Evolutionary conservation across 768 basidiomycete species (phyloP), one percentile per base, ranked within the genome.

Genomic region (Pisolithus microcarpus): DNA sequence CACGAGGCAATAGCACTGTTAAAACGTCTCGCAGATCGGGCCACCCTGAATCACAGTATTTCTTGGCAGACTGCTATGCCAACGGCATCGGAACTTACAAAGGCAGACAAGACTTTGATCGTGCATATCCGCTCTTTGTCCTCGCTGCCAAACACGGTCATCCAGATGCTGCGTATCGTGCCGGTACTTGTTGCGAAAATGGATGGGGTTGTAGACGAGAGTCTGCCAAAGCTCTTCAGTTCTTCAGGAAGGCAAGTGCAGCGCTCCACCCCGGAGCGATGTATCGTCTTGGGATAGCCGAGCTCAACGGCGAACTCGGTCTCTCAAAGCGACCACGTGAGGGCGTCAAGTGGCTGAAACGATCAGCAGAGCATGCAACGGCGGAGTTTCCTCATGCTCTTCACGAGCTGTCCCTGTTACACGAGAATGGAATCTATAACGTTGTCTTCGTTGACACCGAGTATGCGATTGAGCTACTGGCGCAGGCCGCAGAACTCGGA

Each of bases 341-440:
- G 66, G 96, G 96, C 52, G 91, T 98, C 58, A 96, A 96, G 72
- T 98, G 94, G 93, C 80, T 99, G 56, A 98, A 98, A 69, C 81
- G 96, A 48, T 92, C 92, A 34, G 93, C 94, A 5, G 96, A 98
- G 67, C 81, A 88, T 63, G 89, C 88, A 1, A 95, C 91, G 2
- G 87, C 91, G 43, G 93, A 95, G 70, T 96, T 95, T 66, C 93
- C 95, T 0, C 94, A 98, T 63, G 94, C 94, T 1, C 72, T 99
- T 43, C 93, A 97, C 71, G 93, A 97, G 69, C 75, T 96, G 13
- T 94, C 93, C 1, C 76, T 95, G 30, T 70, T 98, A 38, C 95
- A 98, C 60, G 96, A 97, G 64, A 78, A 88, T n/a, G 96, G 96
- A n/a, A 82, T 99, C 50, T 88, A 97, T 58, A 97, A 98, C 66